Evolutionary conservation across 75 land plant genomes (phyloP).

Genomic region (Cryptomeria japonica): DNA sequence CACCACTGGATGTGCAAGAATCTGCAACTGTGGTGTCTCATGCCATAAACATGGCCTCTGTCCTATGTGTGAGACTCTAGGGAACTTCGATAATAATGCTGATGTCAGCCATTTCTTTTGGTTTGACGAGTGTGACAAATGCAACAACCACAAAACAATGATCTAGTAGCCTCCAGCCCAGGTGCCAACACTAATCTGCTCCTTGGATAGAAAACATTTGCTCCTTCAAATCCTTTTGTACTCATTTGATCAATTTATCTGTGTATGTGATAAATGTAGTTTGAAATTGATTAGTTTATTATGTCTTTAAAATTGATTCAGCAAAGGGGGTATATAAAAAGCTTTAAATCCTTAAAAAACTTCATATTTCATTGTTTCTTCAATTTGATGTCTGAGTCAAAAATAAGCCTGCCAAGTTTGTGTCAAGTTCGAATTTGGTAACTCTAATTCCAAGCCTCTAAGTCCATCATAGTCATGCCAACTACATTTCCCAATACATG

Average conservation of each 20-base stretch:
- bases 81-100: not conserved
- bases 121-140: not conserved
- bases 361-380: too few species aligned
- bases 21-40: constrained; percentile 25
- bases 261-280: too few species aligned
- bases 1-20: constrained; percentile 21
- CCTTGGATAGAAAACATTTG: constrained; percentile 13
- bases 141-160: constrained; percentile 44
- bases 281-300: too few species aligned
- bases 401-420: too few species aligned
- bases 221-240: constrained; percentile 15
- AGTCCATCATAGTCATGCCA: not conserved
- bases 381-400: too few species aligned
- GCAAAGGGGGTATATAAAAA: too few species aligned
- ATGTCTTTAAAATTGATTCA: too few species aligned
- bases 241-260: too few species aligned
- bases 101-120: not conserved
- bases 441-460: too few species aligned
- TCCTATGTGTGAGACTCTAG: not conserved
- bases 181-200: constrained; percentile 20
- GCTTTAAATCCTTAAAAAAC: too few species aligned
- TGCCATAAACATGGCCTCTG: constrained; percentile 18
- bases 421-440: too few species aligned
- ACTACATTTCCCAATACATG: not conserved
- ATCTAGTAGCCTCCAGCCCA: constrained; percentile 22